phyloP scores from a whole-genome alignment of 768 basidiomycete genomes.

The Roridomyces roridus region DNA sequence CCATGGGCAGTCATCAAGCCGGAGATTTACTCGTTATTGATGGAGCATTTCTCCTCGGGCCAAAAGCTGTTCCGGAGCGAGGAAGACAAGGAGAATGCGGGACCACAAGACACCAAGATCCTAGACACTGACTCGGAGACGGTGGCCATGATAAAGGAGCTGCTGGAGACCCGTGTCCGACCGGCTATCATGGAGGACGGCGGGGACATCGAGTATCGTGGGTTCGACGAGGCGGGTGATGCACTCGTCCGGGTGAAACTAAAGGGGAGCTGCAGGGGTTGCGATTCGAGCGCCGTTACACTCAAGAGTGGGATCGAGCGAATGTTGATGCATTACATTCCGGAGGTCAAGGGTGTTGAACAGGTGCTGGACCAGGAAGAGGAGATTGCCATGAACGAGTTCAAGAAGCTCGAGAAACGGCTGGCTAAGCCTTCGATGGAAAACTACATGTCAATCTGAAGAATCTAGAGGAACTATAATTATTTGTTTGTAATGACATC shows the following conservation, averaged over 20 bases:
- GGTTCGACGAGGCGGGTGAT: conserved; percentile 80
- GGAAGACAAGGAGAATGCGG: conserved; percentile 79
- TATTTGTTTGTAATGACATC: no score
- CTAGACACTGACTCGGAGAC: conserved; percentile 95
- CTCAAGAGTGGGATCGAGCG: conserved; percentile 97
- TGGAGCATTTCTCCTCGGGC: conserved; percentile 97
- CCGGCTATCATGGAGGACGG: conserved; percentile 99
- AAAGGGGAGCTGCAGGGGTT: conserved; percentile 97
- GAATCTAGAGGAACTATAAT: no score
- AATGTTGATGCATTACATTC: conserved; percentile 99
- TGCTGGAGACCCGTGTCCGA: conserved; percentile 92
- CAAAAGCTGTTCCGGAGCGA: conserved; percentile 85
- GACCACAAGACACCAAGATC: conserved; percentile 92
- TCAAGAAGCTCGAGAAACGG: conserved; percentile 83
- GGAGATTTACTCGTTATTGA: conserved; percentile 93
- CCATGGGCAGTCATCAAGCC: conserved; percentile 94
- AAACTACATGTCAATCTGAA: conserved; percentile 84
- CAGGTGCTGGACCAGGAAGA: conserved; percentile 95
- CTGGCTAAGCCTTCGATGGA: conserved; percentile 74
- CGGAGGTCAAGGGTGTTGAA: conserved; percentile 91
- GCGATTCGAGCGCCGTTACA: conserved; percentile 92
- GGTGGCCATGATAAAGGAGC: conserved; percentile 98
- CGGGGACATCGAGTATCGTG: conserved; percentile 95
- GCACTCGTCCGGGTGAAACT: conserved; percentile 88
- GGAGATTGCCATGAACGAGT: conserved; percentile 84